Evolutionary conservation across 768 basidiomycete species (phyloP).

Genomic region (Coprinellus micaceus): DNA sequence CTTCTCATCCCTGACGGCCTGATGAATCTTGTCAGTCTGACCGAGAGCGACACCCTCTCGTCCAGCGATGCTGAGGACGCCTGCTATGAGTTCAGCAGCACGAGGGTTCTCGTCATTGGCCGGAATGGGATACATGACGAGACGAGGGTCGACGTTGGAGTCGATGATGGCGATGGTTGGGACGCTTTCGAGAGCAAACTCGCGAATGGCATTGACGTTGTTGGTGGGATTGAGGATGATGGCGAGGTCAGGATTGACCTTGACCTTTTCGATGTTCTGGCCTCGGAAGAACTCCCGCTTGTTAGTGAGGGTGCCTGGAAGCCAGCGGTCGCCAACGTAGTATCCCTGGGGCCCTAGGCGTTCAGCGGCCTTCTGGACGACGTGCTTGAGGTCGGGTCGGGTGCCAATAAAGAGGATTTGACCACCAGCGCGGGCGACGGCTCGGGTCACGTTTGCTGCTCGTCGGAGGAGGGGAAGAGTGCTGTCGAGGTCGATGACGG

Average conservation of each 20-base stretch:
- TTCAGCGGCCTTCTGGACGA: constrained; percentile 75
- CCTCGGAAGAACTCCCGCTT: constrained; percentile 63
- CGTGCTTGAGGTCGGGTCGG: constrained; percentile 68
- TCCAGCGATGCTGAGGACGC: constrained; percentile 85
- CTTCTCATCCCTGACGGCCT: constrained; percentile 27
- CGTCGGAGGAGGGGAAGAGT: constrained; percentile 89
- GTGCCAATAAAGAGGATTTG: constrained; percentile 90
- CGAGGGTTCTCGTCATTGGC: constrained; percentile 95
- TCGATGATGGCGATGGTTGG: constrained; percentile 95
- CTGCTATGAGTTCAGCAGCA: constrained; percentile 86
- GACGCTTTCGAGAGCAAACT: constrained; percentile 84
- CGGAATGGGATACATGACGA: constrained; percentile 97
- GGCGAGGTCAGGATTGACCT: constrained; percentile 79
- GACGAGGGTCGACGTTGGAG: constrained; percentile 91
- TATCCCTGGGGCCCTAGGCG: constrained; percentile 77
- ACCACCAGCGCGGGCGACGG: constrained; percentile 77
- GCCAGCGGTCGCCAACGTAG: constrained; percentile 85
- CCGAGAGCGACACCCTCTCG: constrained; percentile 62
- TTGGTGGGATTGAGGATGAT: constrained; percentile 87
- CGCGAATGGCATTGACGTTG: constrained; percentile 82
- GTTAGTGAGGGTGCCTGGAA: constrained; percentile 95
- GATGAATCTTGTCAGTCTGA: constrained; percentile 23
- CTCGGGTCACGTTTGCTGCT: constrained; percentile 83
- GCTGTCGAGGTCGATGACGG: constrained; percentile 92
- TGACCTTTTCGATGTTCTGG: constrained; percentile 47